Base-by-base conservation (phyloP, 2,329 filamentous ascomycete species). In the Aspergillus sp. region DNA sequence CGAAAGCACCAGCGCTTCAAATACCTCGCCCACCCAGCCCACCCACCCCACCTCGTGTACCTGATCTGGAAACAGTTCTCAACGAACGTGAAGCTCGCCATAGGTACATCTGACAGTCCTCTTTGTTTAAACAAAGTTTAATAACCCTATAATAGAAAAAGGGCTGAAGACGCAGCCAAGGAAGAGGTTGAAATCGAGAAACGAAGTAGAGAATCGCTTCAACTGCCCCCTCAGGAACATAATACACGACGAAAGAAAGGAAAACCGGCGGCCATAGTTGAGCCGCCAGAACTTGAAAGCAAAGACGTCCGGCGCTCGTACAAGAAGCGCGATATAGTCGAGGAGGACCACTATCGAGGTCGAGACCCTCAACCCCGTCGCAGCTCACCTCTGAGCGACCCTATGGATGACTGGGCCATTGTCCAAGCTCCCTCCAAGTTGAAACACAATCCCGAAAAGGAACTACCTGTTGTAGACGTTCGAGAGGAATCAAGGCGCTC, bases 371-470 rank as follows among this genome's bases (percentile, higher is more conserved):
- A 89, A 31, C 84, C 61, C 83, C 87, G 68, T 89, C 89, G 83
- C 71, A 84, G 89, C 66, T 90, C 47, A 3, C 35, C 46, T 27
- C n/a, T 39, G 3, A 41, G 51, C 17, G 52, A 59, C 33, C 47
- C 85, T 17, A 91, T 89, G 37, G 86, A 85, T 62, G 89, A 86
- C 68, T 96, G 91, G 90, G 83, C 85, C 54, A 89, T 96, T 61
- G 83, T 96, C 39, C 91, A 96, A 73, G 88, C 96, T 40, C 91
- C 90, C 1, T 90, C 91, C 0, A 91, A 91, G 58, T 93, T 90
- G 0, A 88, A 90, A 76, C 85, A 88, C 41, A 88, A 95, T n/a
- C 84, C 84, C 54, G 89, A 90, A 53, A 81, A 85, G 23, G 90
- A 90, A 19, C 31, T 24, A 4, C 45, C 45, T 19, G 90, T 89